Evolutionary conservation across 148 eudicot species (phyloP), one percentile per base, ranked within the genome.

Genomic region (Rhododendron vialii): DNA sequence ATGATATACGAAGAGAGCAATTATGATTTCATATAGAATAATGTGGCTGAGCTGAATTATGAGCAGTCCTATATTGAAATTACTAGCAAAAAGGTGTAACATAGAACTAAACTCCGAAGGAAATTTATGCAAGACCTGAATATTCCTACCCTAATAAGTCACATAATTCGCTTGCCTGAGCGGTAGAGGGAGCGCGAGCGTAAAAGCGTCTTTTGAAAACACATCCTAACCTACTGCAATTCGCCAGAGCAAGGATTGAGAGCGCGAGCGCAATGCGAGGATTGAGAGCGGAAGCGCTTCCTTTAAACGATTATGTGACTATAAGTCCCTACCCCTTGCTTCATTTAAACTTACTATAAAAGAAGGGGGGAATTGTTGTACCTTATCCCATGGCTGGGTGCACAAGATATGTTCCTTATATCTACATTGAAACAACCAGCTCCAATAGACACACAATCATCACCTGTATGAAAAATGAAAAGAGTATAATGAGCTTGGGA

Each of bases 311-410:
- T 13, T 51, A 51, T 51, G 55, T 51, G 55, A 51, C 17, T 10
- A 51, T 10, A 51, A 51, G 51, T 51, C 13, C 38, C 38, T 33
- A 71, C 36, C 17, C 76, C 76, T 71, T 30, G 38, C 35, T 36
- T 43, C 36, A 2, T 3, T 51, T 51, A 51, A 51, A 51, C 55
- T 11, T 51, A 13, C 17, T 0, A 51, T 13, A 51, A 51, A 51
- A 13, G 17, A 13, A 13, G 17, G 55, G 50, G 24, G 22, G 41
- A 78, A 47, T 78, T 13, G 38, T 26, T 51, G 12, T 61, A 96
- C 99, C 99, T 96, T 92, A 96, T 96, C 77, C 98, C 99, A 87
- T 96, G 98, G 86, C 97, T 87, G 71, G 95, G 98, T 69, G 98
- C 98, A 85, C 99, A 95, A 78, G 99, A 94, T 63, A 96, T 87